Evolutionary conservation across 2,329 filamentous ascomycete species (phyloP), one percentile per base, ranked within the genome.

Genomic region (Ilyonectria mors-panacis): DNA sequence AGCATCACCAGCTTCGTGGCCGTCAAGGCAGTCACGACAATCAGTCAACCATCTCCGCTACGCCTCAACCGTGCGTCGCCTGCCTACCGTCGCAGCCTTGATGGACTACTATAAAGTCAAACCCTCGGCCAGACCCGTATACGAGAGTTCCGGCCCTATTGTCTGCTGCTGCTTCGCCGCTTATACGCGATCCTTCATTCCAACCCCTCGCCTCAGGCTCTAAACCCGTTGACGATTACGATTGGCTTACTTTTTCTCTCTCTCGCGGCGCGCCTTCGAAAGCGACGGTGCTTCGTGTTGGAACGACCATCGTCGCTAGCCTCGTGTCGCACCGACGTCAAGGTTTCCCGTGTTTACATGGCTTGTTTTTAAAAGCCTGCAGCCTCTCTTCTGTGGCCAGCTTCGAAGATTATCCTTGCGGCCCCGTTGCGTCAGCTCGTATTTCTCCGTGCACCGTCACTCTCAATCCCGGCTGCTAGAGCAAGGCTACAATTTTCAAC

Each of bases 351-450:
- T 62, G 63, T 66, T 72, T 71, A 60, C 61, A 70, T 69, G 66
- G 62, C 30, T 70, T 62, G 35, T 19, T 45, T 21, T 53, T 35
- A 53, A 58, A 54, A 62, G 60, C 57, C 66, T 62, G 63, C 57
- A 73, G 65, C 26, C 51, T 63, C 55, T 9, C 56, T 71, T 55
- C 26, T 26, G 26, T 26, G 26, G 26, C 26, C 37, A 73, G 56
- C 72, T 65, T 65, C 58, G 60, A 15, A 23, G 19, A 44, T 19
- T 54, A 53, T 59, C 55, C 59, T 44, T 57, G 60, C 44, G 48
- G 67, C 39, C 35, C 64, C 33, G 72, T 73, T 75, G 72, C 69
- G 69, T 71, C 69, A 73, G 70, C 73, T 75, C 73, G 73, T 75
- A 74, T 75, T 74, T 62, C 64, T 69, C 56, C 67, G 71, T 66